phyloP scores from a whole-genome alignment of 1,139 yeast species.

The Magnusiomyces ingens region DNA sequence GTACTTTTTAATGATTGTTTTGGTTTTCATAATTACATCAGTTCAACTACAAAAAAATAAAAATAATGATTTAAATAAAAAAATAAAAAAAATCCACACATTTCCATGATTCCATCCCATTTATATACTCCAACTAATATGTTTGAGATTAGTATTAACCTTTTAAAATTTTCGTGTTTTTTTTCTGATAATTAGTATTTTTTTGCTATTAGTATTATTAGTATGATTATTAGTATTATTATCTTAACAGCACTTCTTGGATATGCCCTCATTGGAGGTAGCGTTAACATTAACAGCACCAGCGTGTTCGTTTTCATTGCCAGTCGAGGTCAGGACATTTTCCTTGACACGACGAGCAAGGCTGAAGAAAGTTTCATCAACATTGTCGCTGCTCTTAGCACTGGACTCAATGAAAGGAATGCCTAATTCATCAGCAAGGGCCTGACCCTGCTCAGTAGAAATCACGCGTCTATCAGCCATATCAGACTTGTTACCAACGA shows the following conservation, averaged over 20 bases:
- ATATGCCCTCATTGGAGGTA: neutral
- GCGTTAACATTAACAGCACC: conserved; percentile 23
- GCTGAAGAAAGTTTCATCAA: conserved; percentile 84
- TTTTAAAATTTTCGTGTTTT: neutral
- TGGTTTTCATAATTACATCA: no score
- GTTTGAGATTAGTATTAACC: neutral
- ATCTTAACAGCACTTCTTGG: conserved; percentile 24
- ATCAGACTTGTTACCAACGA: conserved; percentile 94
- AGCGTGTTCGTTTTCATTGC: conserved; percentile 19
- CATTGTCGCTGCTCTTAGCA: conserved; percentile 90
- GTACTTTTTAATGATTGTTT: no score
- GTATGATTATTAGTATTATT: neutral
- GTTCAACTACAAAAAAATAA: no score
- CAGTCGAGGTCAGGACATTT: conserved; percentile 44
- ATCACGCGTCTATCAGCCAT: conserved; percentile 67
- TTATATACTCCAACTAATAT: neutral
- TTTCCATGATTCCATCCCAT: neutral
- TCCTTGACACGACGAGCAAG: conserved; percentile 86
- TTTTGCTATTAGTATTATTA: neutral
- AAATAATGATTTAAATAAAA: no score
- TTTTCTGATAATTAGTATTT: no score
- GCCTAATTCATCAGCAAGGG: conserved; percentile 78
- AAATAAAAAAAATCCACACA: no score
- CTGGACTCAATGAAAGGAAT: conserved; percentile 92
- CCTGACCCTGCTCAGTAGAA: conserved; percentile 81